A percentile compares a stretch with the other conserved stretches of the same genome.
Conservation (phyloP, 805 yeast genomes). For the Starmera dryadoides region DNA sequence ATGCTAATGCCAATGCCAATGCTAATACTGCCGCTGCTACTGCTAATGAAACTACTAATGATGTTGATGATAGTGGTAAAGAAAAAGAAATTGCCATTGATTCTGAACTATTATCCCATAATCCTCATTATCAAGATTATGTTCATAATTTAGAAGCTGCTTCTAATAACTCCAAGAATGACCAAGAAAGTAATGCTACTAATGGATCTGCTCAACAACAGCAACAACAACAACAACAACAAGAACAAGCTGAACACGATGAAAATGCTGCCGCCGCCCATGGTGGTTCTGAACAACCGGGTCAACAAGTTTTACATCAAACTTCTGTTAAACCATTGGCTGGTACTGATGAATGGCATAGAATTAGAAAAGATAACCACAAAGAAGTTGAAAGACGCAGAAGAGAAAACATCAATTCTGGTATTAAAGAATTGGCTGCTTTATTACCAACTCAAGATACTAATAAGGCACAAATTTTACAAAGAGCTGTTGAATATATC, state of each 20-base stretch:
- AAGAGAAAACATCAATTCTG: constrained; percentile 80
- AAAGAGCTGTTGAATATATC: constrained; percentile 86
- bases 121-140: not conserved
- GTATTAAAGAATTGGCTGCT: constrained; percentile 74
- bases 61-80: not conserved
- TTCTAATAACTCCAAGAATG: not conserved
- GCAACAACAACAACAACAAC: constrained; percentile 4
- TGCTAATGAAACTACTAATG: not conserved
- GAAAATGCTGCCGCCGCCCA: not conserved
- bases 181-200: not conserved
- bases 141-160: not conserved
- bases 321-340: constrained; percentile 43
- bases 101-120: constrained; percentile 13
- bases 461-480: constrained; percentile 85
- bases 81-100: constrained; percentile 13
- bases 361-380: constrained; percentile 80
- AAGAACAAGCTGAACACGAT: constrained; percentile 1
- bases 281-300: not conserved
- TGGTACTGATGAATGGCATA: constrained; percentile 82
- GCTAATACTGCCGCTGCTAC: constrained; percentile 2
- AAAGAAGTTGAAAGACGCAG: constrained; percentile 93
- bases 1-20: constrained; percentile 8
- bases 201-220: constrained; percentile 1
- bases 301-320: constrained; percentile 11
- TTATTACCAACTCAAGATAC: constrained; percentile 78